Evolutionary conservation across 192 early-diverging fungal species (phyloP).

Genomic region (Funneliformis mosseae): DNA sequence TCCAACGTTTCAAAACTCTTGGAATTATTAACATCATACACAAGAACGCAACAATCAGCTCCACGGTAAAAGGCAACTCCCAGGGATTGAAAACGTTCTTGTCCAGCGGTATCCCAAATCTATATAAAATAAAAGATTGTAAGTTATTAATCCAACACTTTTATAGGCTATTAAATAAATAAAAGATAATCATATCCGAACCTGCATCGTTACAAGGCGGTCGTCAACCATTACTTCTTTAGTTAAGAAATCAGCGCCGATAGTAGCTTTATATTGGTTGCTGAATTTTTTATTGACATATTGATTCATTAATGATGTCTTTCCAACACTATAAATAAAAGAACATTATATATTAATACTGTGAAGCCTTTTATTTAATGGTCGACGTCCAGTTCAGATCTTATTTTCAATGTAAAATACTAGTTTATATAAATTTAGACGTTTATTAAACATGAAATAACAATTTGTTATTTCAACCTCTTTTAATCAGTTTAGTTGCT

Average conservation of each 20-base stretch:
- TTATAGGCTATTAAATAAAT: not conserved
- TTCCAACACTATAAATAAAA: constrained; percentile 72
- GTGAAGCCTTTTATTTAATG: too few relatives aligned
- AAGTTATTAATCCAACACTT: not conserved
- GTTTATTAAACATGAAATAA: not conserved
- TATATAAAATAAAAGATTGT: constrained; percentile 39
- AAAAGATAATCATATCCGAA: constrained; percentile 35
- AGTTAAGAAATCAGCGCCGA: constrained; percentile 98
- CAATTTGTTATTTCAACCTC: not conserved
- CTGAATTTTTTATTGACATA: constrained; percentile 97
- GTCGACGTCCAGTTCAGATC: too few relatives aligned
- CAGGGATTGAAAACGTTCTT: constrained; percentile 97
- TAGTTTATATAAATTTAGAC: not conserved
- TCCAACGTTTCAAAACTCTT: constrained; percentile 96
- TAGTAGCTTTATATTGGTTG: constrained; percentile 98
- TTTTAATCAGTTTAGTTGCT: not conserved
- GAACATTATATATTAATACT: constrained; percentile 6
- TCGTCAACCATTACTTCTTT: constrained; percentile 96
- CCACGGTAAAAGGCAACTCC: constrained; percentile 99
- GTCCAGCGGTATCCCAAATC: constrained; percentile 99
- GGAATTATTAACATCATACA: constrained; percentile 94
- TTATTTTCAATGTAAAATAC: too few relatives aligned
- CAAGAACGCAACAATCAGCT: constrained; percentile 98
- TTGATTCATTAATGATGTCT: constrained; percentile 99
- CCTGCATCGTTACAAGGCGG: constrained; percentile 92